Conservation (phyloP, 108 stramenopile genomes). For the Schizochytrium sp. region DNA sequence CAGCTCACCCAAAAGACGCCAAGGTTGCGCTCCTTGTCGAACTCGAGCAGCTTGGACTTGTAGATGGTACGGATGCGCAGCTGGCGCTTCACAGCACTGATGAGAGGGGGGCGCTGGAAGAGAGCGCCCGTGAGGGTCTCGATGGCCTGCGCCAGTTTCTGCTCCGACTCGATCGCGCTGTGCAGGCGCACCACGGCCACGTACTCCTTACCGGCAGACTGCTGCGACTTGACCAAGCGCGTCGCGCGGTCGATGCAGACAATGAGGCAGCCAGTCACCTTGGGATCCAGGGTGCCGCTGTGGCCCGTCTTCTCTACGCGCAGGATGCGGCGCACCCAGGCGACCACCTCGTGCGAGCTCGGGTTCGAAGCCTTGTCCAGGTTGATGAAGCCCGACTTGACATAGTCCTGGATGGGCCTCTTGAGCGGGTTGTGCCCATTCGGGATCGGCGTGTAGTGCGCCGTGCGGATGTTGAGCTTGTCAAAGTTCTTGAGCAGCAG, state of each 20-base stretch:
- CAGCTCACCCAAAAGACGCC: slow-evolving; percentile 90
- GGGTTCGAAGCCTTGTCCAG: slow-evolving; percentile 99
- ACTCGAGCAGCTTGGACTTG: slow-evolving; percentile 87
- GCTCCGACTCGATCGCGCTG: slow-evolving; percentile 69
- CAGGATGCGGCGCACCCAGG: slow-evolving; percentile 98
- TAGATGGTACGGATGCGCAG: slow-evolving; percentile 96
- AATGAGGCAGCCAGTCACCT: slow-evolving; percentile 99
- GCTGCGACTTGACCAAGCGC: slow-evolving; percentile 96
- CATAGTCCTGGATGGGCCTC: slow-evolving; percentile 75
- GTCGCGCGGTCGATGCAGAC: slow-evolving; percentile 99
- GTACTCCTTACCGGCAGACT: slow-evolving; percentile 96
- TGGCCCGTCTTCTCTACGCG: slow-evolving; percentile 99
- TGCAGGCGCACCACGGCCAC: slow-evolving; percentile 95
- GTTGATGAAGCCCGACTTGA: slow-evolving; percentile 95
- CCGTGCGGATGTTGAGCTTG: slow-evolving; percentile 88
- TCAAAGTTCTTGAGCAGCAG: slow-evolving; percentile 93
- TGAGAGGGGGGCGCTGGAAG: slow-evolving; percentile 97
- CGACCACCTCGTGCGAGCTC: slow-evolving; percentile 94
- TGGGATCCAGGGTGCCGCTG: slow-evolving; percentile 97
- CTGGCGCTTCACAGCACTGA: slow-evolving; percentile 98
- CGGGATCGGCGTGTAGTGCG: slow-evolving; percentile 97
- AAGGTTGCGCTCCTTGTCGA: slow-evolving; percentile 84
- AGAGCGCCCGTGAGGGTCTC: slow-evolving; percentile 92
- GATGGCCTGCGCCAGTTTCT: slow-evolving; percentile 70
- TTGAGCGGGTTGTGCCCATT: slow-evolving; percentile 87